Conservation (phyloP, 495 filamentous ascomycete species). For the Chaetomium tenue region DNA sequence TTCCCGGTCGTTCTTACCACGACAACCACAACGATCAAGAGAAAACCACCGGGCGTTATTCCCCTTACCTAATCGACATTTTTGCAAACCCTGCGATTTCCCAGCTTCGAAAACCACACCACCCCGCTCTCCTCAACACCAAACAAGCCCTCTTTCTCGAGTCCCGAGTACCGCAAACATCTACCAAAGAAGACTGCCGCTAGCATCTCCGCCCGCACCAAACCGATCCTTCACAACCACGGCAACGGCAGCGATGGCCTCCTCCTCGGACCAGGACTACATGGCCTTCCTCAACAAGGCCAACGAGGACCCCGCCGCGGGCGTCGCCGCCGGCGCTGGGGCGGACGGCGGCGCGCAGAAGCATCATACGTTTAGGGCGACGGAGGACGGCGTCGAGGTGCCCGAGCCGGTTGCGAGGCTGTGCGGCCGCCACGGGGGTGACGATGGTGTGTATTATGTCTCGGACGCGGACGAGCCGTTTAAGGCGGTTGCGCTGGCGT, state of each 20-base stretch:
- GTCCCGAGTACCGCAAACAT: not conserved
- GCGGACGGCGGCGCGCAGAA: not conserved
- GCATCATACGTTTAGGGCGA: slow-evolving; percentile 44
- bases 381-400: slow-evolving; percentile 51
- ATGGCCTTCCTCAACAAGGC: slow-evolving; percentile 79
- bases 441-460: slow-evolving; percentile 62
- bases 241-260: not conserved
- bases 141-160: not conserved
- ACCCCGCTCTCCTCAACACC: not conserved
- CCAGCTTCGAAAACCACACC: not conserved
- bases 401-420: slow-evolving; percentile 56
- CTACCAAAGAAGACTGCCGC: not conserved
- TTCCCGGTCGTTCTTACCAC: not conserved
- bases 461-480: slow-evolving; percentile 86
- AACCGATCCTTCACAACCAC: slow-evolving; percentile 5
- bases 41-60: too few relatives aligned
- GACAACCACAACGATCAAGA: not conserved
- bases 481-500: slow-evolving; percentile 66
- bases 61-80: not conserved
- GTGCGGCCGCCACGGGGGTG: not conserved
- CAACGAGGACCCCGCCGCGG: slow-evolving; percentile 62
- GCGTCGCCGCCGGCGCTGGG: slow-evolving; percentile 29
- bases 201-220: too few relatives aligned
- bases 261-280: slow-evolving; percentile 76
- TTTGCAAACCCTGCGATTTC: not conserved